Evolutionary conservation across 805 yeast genomes (phyloP), one percentile per base, ranked within the genome.

Genomic region (Ogataea philodendri): DNA sequence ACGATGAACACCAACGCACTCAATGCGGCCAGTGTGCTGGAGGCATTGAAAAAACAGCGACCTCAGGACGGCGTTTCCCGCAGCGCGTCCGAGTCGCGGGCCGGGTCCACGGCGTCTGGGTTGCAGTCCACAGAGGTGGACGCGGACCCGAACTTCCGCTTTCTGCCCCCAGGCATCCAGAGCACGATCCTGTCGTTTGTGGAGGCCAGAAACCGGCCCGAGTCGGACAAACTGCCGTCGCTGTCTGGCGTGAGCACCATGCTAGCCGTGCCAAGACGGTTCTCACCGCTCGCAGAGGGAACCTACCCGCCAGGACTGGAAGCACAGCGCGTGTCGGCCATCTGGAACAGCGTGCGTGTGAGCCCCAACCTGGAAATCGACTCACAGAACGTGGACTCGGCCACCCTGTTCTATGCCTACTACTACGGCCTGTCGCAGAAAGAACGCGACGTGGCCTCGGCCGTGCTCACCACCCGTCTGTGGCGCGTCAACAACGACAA

Each of bases 361-460:
- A 42, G 56, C 9, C 31, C 30, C 7, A 49, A 52, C 31, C 27
- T 60, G 9, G 57, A 51, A 19, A 21, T 46, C 10, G 52, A 48
- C 30, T 57, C 61, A 1, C 52, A 49, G 23, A 47, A 49, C 25
- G 48, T 59, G 16, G 66, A 58, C 32, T 45, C 56, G n/a, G 55
- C 54, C 5, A 63, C 71, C 10, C 44, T 70, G 30, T 69, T 70
- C 40, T 69, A 63, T 44, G 70, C 69, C 22, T 67, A 57, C 46
- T 70, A 70, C 44, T 70, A 55, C 49, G 65, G 69, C 2, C 51
- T 65, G 4, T 66, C 73, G 4, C 65, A 63, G 9, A 45, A 59
- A 32, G 74, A 70, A 46, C 58, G 68, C 37, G 52, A 55, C 11
- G 55, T 66, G 22, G 65, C 71, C 5, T 46, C 55, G 7, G 32